These are phyloP conservation scores for Dendrobium catenatum DNA, from an alignment of 106 monocot species.

Conservation along the genomic window DNA sequence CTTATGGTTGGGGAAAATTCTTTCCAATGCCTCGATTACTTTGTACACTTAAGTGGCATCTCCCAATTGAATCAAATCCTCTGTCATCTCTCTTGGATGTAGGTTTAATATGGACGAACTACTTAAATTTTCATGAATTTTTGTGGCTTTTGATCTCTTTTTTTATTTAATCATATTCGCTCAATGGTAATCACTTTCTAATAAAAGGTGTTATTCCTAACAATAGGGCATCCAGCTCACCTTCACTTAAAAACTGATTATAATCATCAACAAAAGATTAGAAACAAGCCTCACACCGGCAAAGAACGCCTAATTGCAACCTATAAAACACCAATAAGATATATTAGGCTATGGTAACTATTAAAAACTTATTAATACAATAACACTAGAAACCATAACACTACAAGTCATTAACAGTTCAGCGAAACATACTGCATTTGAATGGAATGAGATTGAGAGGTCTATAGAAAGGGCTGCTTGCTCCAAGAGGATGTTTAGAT, in stretches of 20 bases:
- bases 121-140: no score
- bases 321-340: background rate
- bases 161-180: no score
- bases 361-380: background rate
- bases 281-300: background rate
- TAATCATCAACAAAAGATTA: background rate
- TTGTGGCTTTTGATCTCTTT: no score
- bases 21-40: no score
- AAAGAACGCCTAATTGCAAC: background rate
- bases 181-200: no score
- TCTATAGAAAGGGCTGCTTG: conserved; percentile 55
- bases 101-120: no score
- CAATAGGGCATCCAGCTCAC: background rate
- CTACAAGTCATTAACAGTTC: background rate
- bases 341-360: background rate
- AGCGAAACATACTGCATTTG: conserved; percentile 48
- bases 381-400: background rate
- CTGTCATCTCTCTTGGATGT: no score
- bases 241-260: background rate
- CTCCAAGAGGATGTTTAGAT: conserved; percentile 75
- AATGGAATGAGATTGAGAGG: conserved; percentile 47
- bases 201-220: no score
- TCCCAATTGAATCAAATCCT: no score
- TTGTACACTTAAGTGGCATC: no score
- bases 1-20: no score